Conservation (phyloP, 768 basidiomycete genomes). For the Lactarius sanguifluus region DNA sequence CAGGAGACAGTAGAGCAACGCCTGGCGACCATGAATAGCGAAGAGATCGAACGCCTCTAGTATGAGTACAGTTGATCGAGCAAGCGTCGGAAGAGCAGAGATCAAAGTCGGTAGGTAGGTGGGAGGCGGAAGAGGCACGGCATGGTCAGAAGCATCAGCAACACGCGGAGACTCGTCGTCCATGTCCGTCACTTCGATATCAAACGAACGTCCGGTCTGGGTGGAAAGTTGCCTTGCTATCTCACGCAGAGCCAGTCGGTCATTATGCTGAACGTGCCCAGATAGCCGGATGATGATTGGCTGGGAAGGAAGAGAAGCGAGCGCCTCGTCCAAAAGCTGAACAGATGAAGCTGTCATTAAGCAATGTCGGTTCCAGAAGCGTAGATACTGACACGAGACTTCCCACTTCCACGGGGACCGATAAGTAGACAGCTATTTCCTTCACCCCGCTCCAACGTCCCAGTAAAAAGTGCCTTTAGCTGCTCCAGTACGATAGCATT, state of each 20-base stretch:
- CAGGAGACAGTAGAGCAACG: conserved; percentile 90
- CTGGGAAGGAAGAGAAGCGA: conserved; percentile 45
- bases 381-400: conserved; percentile 58
- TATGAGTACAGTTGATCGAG: conserved; percentile 77
- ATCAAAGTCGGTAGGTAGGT: conserved; percentile 74
- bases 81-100: conserved; percentile 72
- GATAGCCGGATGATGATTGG: conserved; percentile 81
- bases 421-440: conserved; percentile 91
- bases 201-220: conserved; percentile 66
- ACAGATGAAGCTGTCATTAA: conserved; percentile 14
- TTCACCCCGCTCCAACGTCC: conserved; percentile 78
- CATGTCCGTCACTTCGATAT: conserved; percentile 35
- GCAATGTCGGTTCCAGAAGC: conserved; percentile 14
- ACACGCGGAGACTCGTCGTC: conserved; percentile 49
- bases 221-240: conserved; percentile 81
- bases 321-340: conserved; percentile 61
- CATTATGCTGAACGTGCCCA: conserved; percentile 82
- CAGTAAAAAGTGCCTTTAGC: conserved; percentile 61
- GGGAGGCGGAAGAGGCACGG: conserved; percentile 53
- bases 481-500: conserved; percentile 57
- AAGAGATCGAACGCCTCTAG: conserved; percentile 95
- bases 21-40: conserved; percentile 86
- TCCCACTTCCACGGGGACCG: conserved; percentile 85
- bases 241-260: conserved; percentile 88
- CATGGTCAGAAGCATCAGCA: conserved; percentile 38